Base-by-base conservation (phyloP, 2,329 filamentous ascomycete species). In the Aspergillus viridinutans region DNA sequence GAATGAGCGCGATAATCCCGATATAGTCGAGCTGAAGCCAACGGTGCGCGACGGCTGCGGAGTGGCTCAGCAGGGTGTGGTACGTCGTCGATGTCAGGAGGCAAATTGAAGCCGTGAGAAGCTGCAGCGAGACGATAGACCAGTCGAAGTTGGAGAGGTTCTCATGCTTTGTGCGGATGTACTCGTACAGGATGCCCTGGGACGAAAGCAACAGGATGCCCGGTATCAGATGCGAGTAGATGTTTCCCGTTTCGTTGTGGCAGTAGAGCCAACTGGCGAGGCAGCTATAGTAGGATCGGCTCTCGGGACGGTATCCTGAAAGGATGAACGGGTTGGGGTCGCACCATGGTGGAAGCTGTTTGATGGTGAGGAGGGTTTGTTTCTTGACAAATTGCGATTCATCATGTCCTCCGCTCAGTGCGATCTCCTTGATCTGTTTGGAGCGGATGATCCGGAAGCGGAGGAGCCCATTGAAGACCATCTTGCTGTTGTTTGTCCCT, bases 161-260 rank as follows among this genome's bases (percentile, higher is more conserved):
- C 7, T 42, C 29, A 9, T 61, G 52, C 23, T 50, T 38, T 21
- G 28, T 53, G n/a, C 29, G 26, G 35, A 62, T 35, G 35, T 63
- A 55, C 14, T 58, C 32, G 35, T 59, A 60, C 8, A 60, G 21
- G 10, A 54, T 32, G 9, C 50, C 35, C 12, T 56, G 43, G 14
- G 43, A 29, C 12, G 61, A 20, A 1, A 61, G 38, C 40, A 60
- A 40, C 1, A 57, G 25, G 3, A 79, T 43, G 10, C 72, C 76
- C 0, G 80, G 79, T 2, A 82, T 60, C 4, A 82, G 69, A 61
- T 80, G 76, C 17, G 76, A 74, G 60, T 72, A 77, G 49, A 79
- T 78, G 58, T 78, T 79, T 62, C 72, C 60, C 0, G 73, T 69
- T 62, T 80, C 77, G 58, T 79, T 79, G 64, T 79, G 77, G 12